Conservation (phyloP, 306 rosid genomes). For the Lablab purpureus region DNA sequence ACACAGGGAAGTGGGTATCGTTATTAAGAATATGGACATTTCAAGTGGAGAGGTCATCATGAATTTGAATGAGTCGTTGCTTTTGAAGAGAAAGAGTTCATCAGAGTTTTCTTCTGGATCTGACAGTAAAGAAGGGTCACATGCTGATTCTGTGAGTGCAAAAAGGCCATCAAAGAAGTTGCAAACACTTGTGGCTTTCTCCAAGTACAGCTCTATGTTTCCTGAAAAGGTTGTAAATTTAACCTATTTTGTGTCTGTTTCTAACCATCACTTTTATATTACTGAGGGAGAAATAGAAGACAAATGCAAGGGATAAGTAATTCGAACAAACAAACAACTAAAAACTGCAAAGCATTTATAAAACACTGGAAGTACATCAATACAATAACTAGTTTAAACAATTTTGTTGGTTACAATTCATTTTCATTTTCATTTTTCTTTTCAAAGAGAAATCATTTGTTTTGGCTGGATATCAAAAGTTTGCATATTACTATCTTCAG, state of each 20-base stretch:
- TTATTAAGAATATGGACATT: conserved; percentile 76
- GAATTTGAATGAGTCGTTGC: conserved; percentile 81
- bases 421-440: conserved; percentile 22
- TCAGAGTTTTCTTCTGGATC: conserved; percentile 61
- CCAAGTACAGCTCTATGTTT: conserved; percentile 78
- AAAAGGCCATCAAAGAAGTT: conserved; percentile 62
- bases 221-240: conserved; percentile 90
- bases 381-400: conserved; percentile 11
- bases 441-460: conserved; percentile 4
- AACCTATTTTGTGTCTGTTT: conserved; percentile 18
- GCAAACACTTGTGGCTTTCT: conserved; percentile 62
- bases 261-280: conserved; percentile 8
- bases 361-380: conserved; percentile 34
- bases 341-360: conserved; percentile 15
- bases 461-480: conserved; percentile 31
- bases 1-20: conserved; percentile 93
- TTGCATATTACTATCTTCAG: conserved; percentile 5
- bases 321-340: conserved; percentile 11
- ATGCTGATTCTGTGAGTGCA: conserved; percentile 58
- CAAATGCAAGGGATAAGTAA: conserved; percentile 1
- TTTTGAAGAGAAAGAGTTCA: conserved; percentile 69
- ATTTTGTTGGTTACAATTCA: not conserved
- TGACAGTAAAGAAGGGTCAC: conserved; percentile 52
- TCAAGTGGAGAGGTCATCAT: conserved; percentile 75
- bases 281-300: conserved; percentile 22